These are phyloP conservation scores for Wilhelminamyces savonicus DNA, from an alignment of 805 yeast genomes.

Conservation along the genomic window DNA sequence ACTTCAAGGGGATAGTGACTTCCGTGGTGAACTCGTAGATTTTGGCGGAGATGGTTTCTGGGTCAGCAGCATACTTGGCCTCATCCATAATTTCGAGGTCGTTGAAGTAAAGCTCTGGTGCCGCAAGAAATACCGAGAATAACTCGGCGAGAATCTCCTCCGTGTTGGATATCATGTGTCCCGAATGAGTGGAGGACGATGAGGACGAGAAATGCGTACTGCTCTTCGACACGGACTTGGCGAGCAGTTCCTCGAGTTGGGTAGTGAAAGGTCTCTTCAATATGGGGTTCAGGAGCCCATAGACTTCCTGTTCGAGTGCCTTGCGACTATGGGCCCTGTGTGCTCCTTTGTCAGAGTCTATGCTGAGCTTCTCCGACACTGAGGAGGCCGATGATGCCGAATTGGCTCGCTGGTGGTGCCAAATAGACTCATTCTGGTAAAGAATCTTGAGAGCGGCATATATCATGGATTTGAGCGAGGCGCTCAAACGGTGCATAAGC, in stretches of 20 bases:
- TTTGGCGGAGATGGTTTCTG: conserved; percentile 5
- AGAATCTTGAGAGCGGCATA: conserved; percentile 19
- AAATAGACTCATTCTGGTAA: conserved; percentile 12
- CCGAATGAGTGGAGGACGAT: too few species aligned
- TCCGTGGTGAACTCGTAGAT: conserved; percentile 17
- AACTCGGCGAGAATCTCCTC: conserved; percentile 28
- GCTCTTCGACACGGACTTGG: conserved; percentile 86
- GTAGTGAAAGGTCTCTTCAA: conserved; percentile 42
- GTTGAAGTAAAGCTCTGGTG: conserved; percentile 29
- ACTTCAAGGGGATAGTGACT: conserved; percentile 17
- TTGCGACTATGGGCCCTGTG: too few species aligned
- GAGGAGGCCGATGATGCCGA: conserved; percentile 9
- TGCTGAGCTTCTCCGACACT: conserved; percentile 8
- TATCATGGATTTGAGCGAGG: conserved; percentile 18
- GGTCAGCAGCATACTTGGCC: conserved; percentile 5
- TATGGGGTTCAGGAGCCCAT: too few species aligned
- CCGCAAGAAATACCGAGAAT: conserved; percentile 24
- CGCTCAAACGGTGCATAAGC: conserved; percentile 18
- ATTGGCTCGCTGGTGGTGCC: conserved; percentile 3
- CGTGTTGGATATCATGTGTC: conserved; percentile 2
- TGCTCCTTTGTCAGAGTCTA: too few species aligned
- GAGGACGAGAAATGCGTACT: too few species aligned
- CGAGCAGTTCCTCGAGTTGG: conserved; percentile 78
- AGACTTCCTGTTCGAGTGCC: conserved; percentile 1
- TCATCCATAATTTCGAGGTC: conserved; percentile 6